These are phyloP conservation scores for Viola pubescens DNA, from an alignment of 441 rosid genomes.

Conservation along the genomic window DNA sequence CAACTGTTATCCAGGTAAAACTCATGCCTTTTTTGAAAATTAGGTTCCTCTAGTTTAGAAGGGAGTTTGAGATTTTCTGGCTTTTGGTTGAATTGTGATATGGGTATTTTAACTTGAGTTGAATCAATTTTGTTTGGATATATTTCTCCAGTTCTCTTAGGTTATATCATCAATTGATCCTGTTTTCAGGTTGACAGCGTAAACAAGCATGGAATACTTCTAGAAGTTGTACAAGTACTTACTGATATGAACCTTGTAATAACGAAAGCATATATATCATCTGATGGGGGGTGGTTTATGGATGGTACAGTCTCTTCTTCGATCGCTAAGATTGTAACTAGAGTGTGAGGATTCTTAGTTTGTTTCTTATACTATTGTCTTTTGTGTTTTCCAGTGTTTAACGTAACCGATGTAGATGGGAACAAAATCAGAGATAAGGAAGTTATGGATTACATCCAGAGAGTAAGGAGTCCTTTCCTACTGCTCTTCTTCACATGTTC, in stretches of 20 bases:
- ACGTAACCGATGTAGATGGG: slow-evolving; percentile 65
- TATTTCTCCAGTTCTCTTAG: slow-evolving; percentile 1
- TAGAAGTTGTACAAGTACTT: slow-evolving; percentile 84
- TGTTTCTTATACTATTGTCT: slow-evolving; percentile 8
- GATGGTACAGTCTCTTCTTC: slow-evolving; percentile 44
- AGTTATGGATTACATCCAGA: slow-evolving; percentile 53
- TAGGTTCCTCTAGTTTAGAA: slow-evolving; percentile 6
- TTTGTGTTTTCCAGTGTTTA: slow-evolving; percentile 47
- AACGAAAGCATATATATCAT: slow-evolving; percentile 79
- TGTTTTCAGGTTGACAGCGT: slow-evolving; percentile 64
- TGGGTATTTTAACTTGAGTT: not conserved
- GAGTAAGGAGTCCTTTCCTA: slow-evolving; percentile 32
- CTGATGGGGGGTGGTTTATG: slow-evolving; percentile 96
- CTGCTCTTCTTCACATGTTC: slow-evolving; percentile 4
- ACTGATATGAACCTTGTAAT: slow-evolving; percentile 77
- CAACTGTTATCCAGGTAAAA: slow-evolving; percentile 72
- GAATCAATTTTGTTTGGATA: not conserved
- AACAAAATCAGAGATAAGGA: slow-evolving; percentile 74
- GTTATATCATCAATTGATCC: not conserved
- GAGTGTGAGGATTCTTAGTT: not conserved
- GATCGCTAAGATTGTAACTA: not conserved
- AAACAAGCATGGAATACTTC: slow-evolving; percentile 78
- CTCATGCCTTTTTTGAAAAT: slow-evolving; percentile 1
- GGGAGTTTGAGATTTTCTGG: not conserved
- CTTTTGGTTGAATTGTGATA: not conserved